phyloP scores from a whole-genome alignment of 495 filamentous ascomycete species.

The Penicillium lagena region DNA sequence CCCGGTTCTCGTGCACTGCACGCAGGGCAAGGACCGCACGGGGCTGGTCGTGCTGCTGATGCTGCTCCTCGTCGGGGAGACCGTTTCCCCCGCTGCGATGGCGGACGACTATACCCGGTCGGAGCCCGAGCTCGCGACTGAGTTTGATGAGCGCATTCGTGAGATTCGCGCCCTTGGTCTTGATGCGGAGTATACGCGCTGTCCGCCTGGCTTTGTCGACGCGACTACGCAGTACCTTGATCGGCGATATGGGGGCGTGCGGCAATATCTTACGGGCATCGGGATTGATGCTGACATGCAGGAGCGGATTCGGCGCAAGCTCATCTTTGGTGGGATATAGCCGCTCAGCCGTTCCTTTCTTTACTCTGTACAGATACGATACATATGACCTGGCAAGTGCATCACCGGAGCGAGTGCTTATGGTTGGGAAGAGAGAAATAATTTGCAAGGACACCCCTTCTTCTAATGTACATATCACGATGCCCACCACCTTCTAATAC shows the following conservation, averaged over 20 bases:
- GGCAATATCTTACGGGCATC: constrained; percentile 52
- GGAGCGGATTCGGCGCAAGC: constrained; percentile 23
- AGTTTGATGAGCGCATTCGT: constrained; percentile 53
- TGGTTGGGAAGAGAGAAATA: background rate
- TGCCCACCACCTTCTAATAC: background rate
- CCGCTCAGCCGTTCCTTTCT: constrained; percentile 4
- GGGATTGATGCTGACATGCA: constrained; percentile 43
- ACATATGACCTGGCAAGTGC: no score
- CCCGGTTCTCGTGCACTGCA: constrained; percentile 71
- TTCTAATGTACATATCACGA: background rate
- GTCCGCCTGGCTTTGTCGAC: constrained; percentile 49
- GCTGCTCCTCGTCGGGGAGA: constrained; percentile 50
- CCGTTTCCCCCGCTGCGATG: constrained; percentile 50
- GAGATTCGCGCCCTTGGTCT: constrained; percentile 68
- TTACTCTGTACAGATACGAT: constrained; percentile 10
- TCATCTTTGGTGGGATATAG: constrained; percentile 4
- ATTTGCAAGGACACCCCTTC: no score
- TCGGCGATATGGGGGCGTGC: constrained; percentile 52
- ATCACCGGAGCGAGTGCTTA: no score
- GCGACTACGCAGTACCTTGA: constrained; percentile 45
- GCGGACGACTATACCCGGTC: constrained; percentile 61
- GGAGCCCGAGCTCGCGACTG: constrained; percentile 51
- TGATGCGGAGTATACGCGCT: constrained; percentile 59
- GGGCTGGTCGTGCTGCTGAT: constrained; percentile 63
- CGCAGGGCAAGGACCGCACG: constrained; percentile 83